Conservation (phyloP, 2,329 filamentous ascomycete genomes). For the Gaeumannomyces tritici region DNA sequence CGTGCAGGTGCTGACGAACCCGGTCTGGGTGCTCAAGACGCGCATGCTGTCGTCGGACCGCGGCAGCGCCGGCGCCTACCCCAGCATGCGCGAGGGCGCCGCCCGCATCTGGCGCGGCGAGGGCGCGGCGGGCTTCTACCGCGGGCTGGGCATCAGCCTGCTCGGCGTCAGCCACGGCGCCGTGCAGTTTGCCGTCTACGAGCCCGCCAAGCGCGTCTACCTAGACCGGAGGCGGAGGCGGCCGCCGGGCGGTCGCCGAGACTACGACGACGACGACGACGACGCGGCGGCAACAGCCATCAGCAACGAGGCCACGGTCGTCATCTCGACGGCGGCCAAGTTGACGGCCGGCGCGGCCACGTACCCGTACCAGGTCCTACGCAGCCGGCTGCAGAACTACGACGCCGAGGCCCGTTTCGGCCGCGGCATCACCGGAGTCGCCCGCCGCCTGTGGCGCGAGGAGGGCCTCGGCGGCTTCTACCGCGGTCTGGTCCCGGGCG, state of each 20-base stretch:
- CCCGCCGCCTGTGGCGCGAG: conserved; percentile 62
- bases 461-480: conserved; percentile 84
- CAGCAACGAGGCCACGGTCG: conserved; percentile 67
- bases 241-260: neutral
- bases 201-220: conserved; percentile 52
- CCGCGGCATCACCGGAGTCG: conserved; percentile 60
- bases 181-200: conserved; percentile 93
- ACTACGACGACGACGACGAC: conserved; percentile 3
- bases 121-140: conserved; percentile 69
- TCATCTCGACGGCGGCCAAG: conserved; percentile 73
- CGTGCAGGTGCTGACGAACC: conserved; percentile 81
- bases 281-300: conserved; percentile 24
- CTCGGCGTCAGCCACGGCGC: conserved; percentile 87
- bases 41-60: conserved; percentile 86
- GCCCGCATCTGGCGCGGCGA: conserved; percentile 58
- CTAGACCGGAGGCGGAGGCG: conserved; percentile 31
- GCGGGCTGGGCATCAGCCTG: conserved; percentile 72
- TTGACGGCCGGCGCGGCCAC: conserved; percentile 81
- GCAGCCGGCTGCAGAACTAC: conserved; percentile 83
- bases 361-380: conserved; percentile 90
- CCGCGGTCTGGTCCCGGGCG: conserved; percentile 77
- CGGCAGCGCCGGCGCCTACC: conserved; percentile 67
- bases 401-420: conserved; percentile 67
- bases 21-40: conserved; percentile 97
- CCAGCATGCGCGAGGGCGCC: conserved; percentile 63